Conservation (phyloP, 2,329 filamentous ascomycete genomes). For the Nectriaceae sp. region DNA sequence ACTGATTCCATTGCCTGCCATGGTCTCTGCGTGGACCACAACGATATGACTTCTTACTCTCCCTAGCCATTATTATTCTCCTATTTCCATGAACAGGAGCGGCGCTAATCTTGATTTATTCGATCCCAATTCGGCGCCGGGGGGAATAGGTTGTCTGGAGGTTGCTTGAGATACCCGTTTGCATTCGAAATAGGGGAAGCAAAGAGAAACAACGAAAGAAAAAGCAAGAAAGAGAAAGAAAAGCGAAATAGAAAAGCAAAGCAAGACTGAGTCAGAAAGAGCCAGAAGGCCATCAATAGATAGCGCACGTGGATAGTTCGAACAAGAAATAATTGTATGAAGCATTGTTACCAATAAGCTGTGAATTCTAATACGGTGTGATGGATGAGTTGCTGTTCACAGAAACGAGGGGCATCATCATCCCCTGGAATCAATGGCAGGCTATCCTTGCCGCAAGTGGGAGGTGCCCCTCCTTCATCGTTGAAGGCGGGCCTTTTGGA, state of each 20-base stretch:
- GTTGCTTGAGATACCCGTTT: constrained; percentile 25
- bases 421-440: too few species aligned
- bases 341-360: too few species aligned
- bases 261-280: too few species aligned
- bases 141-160: constrained; percentile 17
- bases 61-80: constrained; percentile 8
- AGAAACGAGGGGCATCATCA: too few species aligned
- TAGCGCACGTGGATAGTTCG: too few species aligned
- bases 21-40: not conserved
- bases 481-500: too few species aligned
- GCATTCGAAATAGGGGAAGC: constrained; percentile 12
- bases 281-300: too few species aligned
- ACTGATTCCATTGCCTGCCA: constrained; percentile 4
- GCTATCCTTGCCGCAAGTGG: constrained; percentile 4
- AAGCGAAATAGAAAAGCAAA: constrained; percentile 5
- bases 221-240: constrained; percentile 7
- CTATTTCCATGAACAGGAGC: constrained; percentile 14
- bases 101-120: constrained; percentile 1
- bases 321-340: too few species aligned
- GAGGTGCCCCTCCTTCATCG: not conserved
- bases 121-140: constrained; percentile 14
- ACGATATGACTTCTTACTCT: constrained; percentile 3
- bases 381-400: too few species aligned
- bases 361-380: too few species aligned
- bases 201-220: constrained; percentile 14